Base-by-base conservation (phyloP, 805 yeast species). In the Yamadazyma endophytica region DNA sequence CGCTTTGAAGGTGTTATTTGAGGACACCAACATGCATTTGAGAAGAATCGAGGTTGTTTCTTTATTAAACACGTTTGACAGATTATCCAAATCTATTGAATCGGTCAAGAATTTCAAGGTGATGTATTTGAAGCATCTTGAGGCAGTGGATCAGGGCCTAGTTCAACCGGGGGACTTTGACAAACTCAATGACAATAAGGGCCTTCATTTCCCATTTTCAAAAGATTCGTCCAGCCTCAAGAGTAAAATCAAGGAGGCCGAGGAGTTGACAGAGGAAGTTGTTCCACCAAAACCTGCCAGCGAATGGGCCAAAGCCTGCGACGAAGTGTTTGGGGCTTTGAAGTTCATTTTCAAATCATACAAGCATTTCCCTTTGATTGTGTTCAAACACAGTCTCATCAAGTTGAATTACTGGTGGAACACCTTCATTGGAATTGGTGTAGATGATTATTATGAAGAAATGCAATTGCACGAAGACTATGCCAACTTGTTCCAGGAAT, bases 21-120 rank as follows among this genome's bases (percentile, higher is more conserved):
- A 90, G 54, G 74, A 78, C 24, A 71, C 65, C 32, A 70, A 69
- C 37, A 68, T 78, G 37, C 73, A 69, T 34, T 70, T 84, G 50
- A 71, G 84, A 24, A 73, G 87, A 46, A 78, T 85, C 37, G 99
- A 92, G 61, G 63, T 92, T 37, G 90, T 90, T 31, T 94, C 96
- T 1, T 72, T 92, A 43, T 64, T 92, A 47, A 92, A 92, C 62
- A 90, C 97, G 0, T 87, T 87, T 60, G 96, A 89, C 50, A 75
- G 97, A 46, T 69, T 92, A 36, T 83, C 96, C 3, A 87, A 87
- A 61, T 82, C 95, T 20, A 68, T 92, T 17, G 73, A 70, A 35
- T 76, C 95, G 17, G 79, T 89, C 30, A 75, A 75, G 39, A 73
- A 76, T 44, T 92, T 92, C 59, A 81, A 78, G 51, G 47, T 48